A percentile compares a stretch with the other conserved stretches of the same genome.
phyloP scores from a whole-genome alignment of 768 basidiomycete species.

The Leccinum disarticulatum region DNA sequence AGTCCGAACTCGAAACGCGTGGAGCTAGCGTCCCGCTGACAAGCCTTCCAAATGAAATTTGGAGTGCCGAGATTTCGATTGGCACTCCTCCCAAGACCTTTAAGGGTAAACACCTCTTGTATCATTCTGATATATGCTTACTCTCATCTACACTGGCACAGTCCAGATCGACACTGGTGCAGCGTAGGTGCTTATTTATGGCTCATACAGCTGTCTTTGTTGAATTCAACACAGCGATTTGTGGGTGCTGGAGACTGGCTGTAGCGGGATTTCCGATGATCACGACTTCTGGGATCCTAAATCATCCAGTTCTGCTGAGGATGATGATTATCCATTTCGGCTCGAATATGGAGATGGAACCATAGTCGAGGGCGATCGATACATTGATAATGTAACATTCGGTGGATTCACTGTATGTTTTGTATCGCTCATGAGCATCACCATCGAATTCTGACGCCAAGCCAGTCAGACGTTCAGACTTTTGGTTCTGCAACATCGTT shows the following conservation, averaged over 20 bases:
- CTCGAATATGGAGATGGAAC: not conserved
- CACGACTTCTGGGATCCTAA: not conserved
- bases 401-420: not conserved
- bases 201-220: not conserved
- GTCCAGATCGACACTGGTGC: not conserved
- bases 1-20: no score
- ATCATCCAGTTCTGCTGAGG: not conserved
- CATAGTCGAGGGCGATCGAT: not conserved
- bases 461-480: not conserved
- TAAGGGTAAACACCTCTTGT: no score
- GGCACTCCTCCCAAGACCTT: no score
- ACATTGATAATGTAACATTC: not conserved
- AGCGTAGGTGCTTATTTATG: not conserved
- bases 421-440: not conserved
- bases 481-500: not conserved
- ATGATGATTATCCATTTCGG: not conserved
- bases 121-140: no score
- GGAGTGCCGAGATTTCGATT: no score
- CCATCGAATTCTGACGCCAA: not conserved
- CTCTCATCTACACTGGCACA: not conserved
- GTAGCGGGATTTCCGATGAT: not conserved
- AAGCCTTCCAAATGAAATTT: no score
- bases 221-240: not conserved
- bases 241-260: not conserved
- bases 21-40: no score